These are phyloP conservation scores for Mucor mucedo DNA, from an alignment of 371 early-diverging fungal genomes.

Conservation along the genomic window DNA sequence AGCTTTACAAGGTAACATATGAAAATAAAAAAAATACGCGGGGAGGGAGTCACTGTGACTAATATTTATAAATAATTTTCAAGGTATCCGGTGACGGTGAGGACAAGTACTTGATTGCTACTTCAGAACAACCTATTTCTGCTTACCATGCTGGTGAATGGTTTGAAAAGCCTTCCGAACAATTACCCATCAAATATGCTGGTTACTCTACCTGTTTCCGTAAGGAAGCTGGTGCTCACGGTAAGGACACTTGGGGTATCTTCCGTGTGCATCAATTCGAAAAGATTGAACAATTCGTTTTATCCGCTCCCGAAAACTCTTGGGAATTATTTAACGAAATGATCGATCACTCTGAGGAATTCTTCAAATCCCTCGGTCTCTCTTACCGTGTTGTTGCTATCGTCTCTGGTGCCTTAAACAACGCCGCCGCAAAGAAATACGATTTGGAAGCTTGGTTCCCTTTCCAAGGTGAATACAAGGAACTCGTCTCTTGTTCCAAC, in stretches of 20 bases:
- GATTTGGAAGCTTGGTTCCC: constrained; percentile 99
- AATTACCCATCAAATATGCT: constrained; percentile 95
- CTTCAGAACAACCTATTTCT: constrained; percentile 99
- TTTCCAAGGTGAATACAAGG: constrained; percentile 97
- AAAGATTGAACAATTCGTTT: constrained; percentile 99
- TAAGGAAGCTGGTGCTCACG: constrained; percentile 99
- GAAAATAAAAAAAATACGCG: not conserved
- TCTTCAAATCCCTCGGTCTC: constrained; percentile 95
- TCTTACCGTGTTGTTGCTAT: constrained; percentile 97
- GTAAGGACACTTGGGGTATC: constrained; percentile 99
- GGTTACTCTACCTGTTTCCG: constrained; percentile 99
- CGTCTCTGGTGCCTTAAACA: constrained; percentile 98
- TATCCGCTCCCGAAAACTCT: constrained; percentile 96
- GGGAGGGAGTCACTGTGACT: not conserved
- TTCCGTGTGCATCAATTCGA: constrained; percentile 99
- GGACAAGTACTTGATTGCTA: constrained; percentile 99
- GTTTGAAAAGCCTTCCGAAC: constrained; percentile 90
- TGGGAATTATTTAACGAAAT: constrained; percentile 99
- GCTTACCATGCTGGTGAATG: constrained; percentile 98
- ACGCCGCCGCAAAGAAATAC: constrained; percentile 99
- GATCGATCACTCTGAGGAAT: constrained; percentile 94
- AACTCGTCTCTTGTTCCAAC: constrained; percentile 99
- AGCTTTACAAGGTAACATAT: constrained; percentile 91
- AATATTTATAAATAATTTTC: not conserved
- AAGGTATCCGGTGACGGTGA: constrained; percentile 83